Evolutionary conservation across 306 rosid species (phyloP), one percentile per base, ranked within the genome.

Genomic region (Vicia villosa): DNA sequence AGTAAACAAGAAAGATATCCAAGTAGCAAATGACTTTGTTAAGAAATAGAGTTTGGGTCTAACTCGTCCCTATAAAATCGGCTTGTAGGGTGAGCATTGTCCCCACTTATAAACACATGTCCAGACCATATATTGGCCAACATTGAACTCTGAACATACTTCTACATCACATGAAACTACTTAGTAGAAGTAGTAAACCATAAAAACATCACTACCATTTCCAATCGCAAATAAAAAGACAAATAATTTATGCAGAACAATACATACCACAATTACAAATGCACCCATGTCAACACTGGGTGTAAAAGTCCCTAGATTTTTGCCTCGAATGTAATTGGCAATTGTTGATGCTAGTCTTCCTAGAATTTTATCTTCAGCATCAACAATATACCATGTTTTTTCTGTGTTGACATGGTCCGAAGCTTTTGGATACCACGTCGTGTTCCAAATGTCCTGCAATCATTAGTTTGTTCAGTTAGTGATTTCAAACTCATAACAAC

Each of bases 211-310:
- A 32, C 30, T 51, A 24, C 64, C 66, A 68, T 49, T 19, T 59
- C 28, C 46, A 75, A 71, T 9, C 19, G 63, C 54, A 64, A 50
- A 68, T 10, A 46, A 52, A 38, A 43, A 60, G 41, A 37, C 65
- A 72, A 76, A 68, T 57, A 54, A 49, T 16, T n/a, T 5, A 49
- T 12, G 46, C 41, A 28, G 57, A 57, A 73, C n/a, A n/a, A 71
- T 61, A 78, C 95, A 76, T 80, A 91, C 99, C 97, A 95, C 99
- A 79, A 95, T 84, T 52, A 95, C 92, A 77, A 95, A 95, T 2
- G 96, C 92, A 51, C 99, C 99, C 99, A 95, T 91, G 86, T 91
- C 97, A 55, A 95, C 99, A 71, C 97, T 95, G 12, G 96, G 96
- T 56, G 97, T 95, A 76, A 78, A 91, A 56, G 99, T 95, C 3